These are phyloP conservation scores for Lecanicillium sp. DNA, from an alignment of 2,329 filamentous ascomycete species.

Conservation along the genomic window DNA sequence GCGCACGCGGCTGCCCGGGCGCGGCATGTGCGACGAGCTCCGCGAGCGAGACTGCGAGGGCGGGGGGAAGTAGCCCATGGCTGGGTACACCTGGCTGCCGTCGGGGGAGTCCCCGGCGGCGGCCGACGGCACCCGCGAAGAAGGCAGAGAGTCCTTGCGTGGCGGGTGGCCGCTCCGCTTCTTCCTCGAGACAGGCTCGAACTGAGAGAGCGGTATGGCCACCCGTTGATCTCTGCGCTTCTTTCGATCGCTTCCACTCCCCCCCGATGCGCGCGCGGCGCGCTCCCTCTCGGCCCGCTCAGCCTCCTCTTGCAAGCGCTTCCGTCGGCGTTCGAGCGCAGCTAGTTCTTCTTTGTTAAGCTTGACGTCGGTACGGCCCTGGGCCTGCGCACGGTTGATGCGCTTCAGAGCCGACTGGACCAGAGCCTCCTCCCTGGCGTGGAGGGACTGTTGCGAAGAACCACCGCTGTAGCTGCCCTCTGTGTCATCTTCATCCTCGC, in stretches of 20 bases:
- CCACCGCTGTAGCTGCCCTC: slow-evolving; percentile 44
- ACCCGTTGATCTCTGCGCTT: slow-evolving; percentile 42
- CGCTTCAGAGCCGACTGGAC: slow-evolving; percentile 73
- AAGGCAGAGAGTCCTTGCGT: slow-evolving; percentile 31
- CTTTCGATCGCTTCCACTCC: slow-evolving; percentile 30
- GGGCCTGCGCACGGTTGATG: slow-evolving; percentile 70
- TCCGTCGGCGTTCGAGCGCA: slow-evolving; percentile 64
- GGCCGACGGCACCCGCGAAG: slow-evolving; percentile 34
- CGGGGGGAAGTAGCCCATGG: slow-evolving; percentile 47
- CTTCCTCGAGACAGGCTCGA: slow-evolving; percentile 38
- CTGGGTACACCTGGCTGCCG: slow-evolving; percentile 32
- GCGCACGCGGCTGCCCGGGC: slow-evolving; percentile 26
- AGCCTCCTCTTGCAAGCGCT: slow-evolving; percentile 49
- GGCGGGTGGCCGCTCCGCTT: slow-evolving; percentile 22
- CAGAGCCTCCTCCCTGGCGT: slow-evolving; percentile 66
- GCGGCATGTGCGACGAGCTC: slow-evolving; percentile 35
- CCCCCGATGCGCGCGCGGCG: slow-evolving; percentile 11
- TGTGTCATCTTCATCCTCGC: slow-evolving; percentile 38
- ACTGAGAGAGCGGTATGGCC: slow-evolving; percentile 47
- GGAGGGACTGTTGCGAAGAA: slow-evolving; percentile 52
- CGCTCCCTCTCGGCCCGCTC: slow-evolving; percentile 18
- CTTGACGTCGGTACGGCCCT: slow-evolving; percentile 72
- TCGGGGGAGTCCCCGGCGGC: slow-evolving; percentile 21
- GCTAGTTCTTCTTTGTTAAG: slow-evolving; percentile 75
- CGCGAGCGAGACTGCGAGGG: slow-evolving; percentile 38